Conservation (phyloP, 2,329 filamentous ascomycete genomes). For the Venturia carpophila region DNA sequence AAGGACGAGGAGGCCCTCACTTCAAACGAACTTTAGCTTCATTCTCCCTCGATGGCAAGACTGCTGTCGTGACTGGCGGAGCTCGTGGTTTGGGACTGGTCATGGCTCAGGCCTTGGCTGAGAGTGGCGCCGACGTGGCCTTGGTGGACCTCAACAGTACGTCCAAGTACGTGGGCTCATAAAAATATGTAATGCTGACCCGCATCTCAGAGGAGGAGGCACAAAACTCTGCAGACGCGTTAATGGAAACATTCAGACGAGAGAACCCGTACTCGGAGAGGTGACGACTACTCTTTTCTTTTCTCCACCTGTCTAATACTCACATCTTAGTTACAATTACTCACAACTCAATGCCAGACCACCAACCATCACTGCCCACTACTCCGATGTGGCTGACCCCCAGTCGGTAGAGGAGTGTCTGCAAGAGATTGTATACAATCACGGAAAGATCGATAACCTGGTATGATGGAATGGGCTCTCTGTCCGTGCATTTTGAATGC, state of each 20-base stretch:
- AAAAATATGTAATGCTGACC: constrained; percentile 1
- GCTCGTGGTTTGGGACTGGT: constrained; percentile 82
- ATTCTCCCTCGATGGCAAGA: constrained; percentile 79
- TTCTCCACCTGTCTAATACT: neutral
- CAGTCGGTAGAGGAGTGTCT: constrained; percentile 70
- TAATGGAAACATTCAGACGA: constrained; percentile 67
- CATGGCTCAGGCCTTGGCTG: constrained; percentile 86
- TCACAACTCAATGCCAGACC: constrained; percentile 27
- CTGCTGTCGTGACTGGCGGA: constrained; percentile 81
- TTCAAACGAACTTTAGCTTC: constrained; percentile 77
- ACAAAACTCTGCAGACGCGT: constrained; percentile 61
- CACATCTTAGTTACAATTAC: neutral
- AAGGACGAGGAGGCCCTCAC: constrained; percentile 70
- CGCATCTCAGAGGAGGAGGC: constrained; percentile 66
- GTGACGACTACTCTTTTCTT: constrained; percentile 36
- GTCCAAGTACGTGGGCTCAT: constrained; percentile 27
- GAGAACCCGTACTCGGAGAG: constrained; percentile 69
- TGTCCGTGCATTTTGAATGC: neutral
- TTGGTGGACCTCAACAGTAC: constrained; percentile 89
- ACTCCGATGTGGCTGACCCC: constrained; percentile 75
- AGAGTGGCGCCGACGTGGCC: constrained; percentile 79
- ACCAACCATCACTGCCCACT: constrained; percentile 83
- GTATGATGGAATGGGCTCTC: constrained; percentile 46
- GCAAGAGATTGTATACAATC: constrained; percentile 58
- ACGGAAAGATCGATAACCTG: constrained; percentile 81